Percentiles rank a stretch among this genome's conserved stretches.
Conservation (phyloP, 768 basidiomycete species). For the Mycena maculata region DNA sequence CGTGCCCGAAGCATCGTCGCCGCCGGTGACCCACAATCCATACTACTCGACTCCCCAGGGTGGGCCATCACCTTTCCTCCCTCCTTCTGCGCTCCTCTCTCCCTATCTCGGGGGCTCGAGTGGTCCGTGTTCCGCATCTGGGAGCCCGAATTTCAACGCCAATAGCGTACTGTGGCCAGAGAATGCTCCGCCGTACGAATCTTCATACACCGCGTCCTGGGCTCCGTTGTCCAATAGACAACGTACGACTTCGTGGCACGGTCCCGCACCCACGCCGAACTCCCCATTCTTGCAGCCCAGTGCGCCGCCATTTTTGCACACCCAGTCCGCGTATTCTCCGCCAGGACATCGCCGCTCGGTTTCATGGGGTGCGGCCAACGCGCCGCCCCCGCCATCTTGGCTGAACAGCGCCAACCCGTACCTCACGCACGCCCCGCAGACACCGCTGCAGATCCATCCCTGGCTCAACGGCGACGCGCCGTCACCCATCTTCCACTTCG, state of each 20-base stretch:
- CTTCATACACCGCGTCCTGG: not conserved
- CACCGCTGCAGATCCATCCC: constrained; percentile 5
- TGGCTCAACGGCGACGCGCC: constrained; percentile 47
- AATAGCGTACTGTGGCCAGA: constrained; percentile 4
- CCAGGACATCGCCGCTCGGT: constrained; percentile 5
- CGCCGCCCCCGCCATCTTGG: constrained; percentile 1
- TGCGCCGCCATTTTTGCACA: constrained; percentile 9
- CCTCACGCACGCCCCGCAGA: not conserved
- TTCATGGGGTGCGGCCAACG: constrained; percentile 11
- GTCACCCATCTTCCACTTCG: constrained; percentile 49
- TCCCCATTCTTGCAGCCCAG: constrained; percentile 24
- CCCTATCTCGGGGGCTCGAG: not conserved
- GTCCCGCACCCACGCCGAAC: not conserved
- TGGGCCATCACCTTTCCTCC: constrained; percentile 16
- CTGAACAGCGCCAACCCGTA: not conserved
- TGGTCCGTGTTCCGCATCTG: not conserved
- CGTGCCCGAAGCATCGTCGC: constrained; percentile 25
- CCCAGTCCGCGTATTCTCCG: constrained; percentile 5
- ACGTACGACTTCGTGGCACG: constrained; percentile 6
- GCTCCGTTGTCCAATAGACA: not conserved
- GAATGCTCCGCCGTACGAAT: not conserved
- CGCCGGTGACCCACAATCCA: constrained; percentile 1
- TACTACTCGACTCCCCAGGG: constrained; percentile 19
- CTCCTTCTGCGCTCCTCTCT: not conserved
- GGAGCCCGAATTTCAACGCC: not conserved